A percentile compares a stretch with the other conserved stretches of the same genome.
Conservation (phyloP, 441 rosid species). For the Adansonia rubrostipa region DNA sequence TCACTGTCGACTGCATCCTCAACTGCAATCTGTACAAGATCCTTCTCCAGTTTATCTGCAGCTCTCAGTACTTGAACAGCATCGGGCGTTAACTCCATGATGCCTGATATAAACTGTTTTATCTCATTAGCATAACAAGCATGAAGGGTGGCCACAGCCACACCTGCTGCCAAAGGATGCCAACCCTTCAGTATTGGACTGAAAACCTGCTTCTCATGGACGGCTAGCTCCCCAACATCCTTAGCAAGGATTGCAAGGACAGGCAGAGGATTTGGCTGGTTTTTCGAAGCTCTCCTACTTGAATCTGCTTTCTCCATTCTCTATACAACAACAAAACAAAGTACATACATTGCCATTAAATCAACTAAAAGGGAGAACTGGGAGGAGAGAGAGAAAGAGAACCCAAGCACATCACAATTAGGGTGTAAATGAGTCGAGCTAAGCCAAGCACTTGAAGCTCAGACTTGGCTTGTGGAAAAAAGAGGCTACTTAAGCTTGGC, state of each 20-base stretch:
- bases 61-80: constrained; percentile 90
- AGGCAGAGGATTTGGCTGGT: constrained; percentile 82
- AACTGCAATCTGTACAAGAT: constrained; percentile 98
- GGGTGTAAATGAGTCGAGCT: too few relatives aligned
- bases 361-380: neutral
- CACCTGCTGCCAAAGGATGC: constrained; percentile 99
- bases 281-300: constrained; percentile 89
- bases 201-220: constrained; percentile 73
- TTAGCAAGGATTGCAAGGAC: constrained; percentile 92
- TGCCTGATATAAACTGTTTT: constrained; percentile 80
- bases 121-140: constrained; percentile 93
- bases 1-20: constrained; percentile 98
- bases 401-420: constrained; percentile 2
- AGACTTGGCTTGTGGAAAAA: too few relatives aligned
- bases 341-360: neutral
- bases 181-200: constrained; percentile 94
- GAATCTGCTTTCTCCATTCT: constrained; percentile 99
- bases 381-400: neutral
- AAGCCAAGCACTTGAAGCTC: too few relatives aligned
- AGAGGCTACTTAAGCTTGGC: too few relatives aligned
- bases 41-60: constrained; percentile 96
- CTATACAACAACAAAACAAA: constrained; percentile 41
- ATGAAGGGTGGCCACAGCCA: constrained; percentile 97
- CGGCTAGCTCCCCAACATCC: constrained; percentile 93
- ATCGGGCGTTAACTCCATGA: constrained; percentile 84